Base-by-base conservation (phyloP, 306 rosid species). In the Elaeagnus macrophylla region DNA sequence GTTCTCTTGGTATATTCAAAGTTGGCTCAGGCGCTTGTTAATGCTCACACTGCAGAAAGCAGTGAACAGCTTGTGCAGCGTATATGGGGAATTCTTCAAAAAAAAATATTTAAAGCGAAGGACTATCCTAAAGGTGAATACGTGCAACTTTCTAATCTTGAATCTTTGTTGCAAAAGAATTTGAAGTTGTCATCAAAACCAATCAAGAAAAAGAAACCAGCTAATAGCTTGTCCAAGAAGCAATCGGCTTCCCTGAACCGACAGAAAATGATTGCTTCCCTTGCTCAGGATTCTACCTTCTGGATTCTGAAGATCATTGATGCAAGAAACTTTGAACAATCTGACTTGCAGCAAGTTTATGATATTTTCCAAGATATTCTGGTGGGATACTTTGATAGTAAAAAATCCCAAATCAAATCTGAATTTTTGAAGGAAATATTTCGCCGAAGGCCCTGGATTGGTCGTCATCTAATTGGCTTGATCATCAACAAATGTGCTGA, bases 31-130 rank as follows among this genome's bases (percentile, higher is more conserved):
- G 82, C 82, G 15, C 81, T 84, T 64, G 84, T 79, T 66, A 78
- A 68, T 65, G 89, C 97, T 6, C 93, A 77, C 36, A 74, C 88
- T 9, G 81, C 95, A 20, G 95, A 84, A 82, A 86, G 80, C 54
- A 84, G 93, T 54, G 95, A 82, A 55, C 95, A 91, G 83, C 96
- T 91, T 56, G 81, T 78, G 48, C 99, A 84, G 71, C 93, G 96
- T n/a, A 73, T 87, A 60, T 87, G 83, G 93, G 96, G 96, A 68
- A 84, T 87, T 73, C 53, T 93, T 67, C 85, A 87, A 46, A 87
- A 76, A 77, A 80, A 84, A 59, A 73, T 84, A 56, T 78, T 87
- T 66, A 93, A 87, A 69, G 77, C 87, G 50, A 87, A 84, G 79
- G 95, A 82, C 37, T 66, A 73, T 75, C 99, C 96, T 0, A 80